phyloP scores from a whole-genome alignment of 2,329 filamentous ascomycete genomes.

The Xylaria hypoxylon region DNA sequence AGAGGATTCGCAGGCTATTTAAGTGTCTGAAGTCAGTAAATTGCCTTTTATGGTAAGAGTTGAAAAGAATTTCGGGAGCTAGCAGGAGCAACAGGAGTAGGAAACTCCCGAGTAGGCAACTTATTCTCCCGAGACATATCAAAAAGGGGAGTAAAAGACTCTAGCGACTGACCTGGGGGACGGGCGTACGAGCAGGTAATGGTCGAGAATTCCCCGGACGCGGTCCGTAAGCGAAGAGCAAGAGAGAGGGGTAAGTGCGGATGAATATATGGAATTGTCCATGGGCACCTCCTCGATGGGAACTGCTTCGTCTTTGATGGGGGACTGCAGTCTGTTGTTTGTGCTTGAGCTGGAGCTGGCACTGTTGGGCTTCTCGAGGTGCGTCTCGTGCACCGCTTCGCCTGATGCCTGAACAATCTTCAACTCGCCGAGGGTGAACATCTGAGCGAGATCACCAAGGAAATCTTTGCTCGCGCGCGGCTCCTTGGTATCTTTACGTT shows the following conservation, averaged over 20 bases:
- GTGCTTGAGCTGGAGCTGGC: slow-evolving; percentile 51
- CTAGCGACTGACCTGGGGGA: too few relatives aligned
- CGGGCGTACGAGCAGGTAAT: slow-evolving; percentile 74
- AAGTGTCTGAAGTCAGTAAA: too few relatives aligned
- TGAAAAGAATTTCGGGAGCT: too few relatives aligned
- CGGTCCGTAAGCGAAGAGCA: slow-evolving; percentile 47
- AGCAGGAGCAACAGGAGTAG: too few relatives aligned
- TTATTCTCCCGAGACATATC: too few relatives aligned
- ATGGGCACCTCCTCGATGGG: slow-evolving; percentile 23
- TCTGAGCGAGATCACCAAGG: slow-evolving; percentile 74
- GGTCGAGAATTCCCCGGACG: slow-evolving; percentile 60
- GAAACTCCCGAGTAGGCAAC: too few relatives aligned
- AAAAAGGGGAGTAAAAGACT: too few relatives aligned
- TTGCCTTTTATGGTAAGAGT: too few relatives aligned
- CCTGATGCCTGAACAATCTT: slow-evolving; percentile 72
- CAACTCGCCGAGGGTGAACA: slow-evolving; percentile 76
- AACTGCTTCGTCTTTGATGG: slow-evolving; percentile 55
- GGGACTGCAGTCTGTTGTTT: slow-evolving; percentile 56
- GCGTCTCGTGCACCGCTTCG: slow-evolving; percentile 69
- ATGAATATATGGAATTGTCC: slow-evolving; percentile 28
- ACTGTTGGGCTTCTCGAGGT: slow-evolving; percentile 59
- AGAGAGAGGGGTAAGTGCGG: slow-evolving; percentile 27
- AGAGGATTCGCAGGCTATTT: slow-evolving; percentile 73
- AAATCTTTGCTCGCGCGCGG: slow-evolving; percentile 48
- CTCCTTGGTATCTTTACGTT: slow-evolving; percentile 22